These are phyloP conservation scores for Candida taoyuanica DNA, from an alignment of 805 yeast species.

Conservation along the genomic window DNA sequence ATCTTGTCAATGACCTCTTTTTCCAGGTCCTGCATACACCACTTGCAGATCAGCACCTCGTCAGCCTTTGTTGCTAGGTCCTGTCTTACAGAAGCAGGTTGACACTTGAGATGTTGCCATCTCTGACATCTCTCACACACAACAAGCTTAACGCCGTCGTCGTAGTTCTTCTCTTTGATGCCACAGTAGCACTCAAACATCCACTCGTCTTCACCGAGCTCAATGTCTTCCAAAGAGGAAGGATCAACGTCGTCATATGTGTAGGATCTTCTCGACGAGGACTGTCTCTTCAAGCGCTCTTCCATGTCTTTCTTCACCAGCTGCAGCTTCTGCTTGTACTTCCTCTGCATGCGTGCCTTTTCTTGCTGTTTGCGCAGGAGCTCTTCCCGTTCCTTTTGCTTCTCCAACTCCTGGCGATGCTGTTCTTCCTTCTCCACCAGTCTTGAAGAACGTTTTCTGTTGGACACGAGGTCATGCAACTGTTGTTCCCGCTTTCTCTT, in stretches of 20 bases:
- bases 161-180: constrained; percentile 30
- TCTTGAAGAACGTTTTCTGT: constrained; percentile 72
- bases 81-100: constrained; percentile 27
- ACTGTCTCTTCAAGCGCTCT: constrained; percentile 20
- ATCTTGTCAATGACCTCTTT: constrained; percentile 17
- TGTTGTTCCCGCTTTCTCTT: constrained; percentile 60
- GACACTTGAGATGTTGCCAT: constrained; percentile 37
- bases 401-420: constrained; percentile 31
- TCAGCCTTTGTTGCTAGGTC: constrained; percentile 23
- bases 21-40: constrained; percentile 28
- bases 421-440: constrained; percentile 67
- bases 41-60: constrained; percentile 26
- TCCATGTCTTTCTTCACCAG: constrained; percentile 23
- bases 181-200: constrained; percentile 36
- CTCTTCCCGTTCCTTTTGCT: constrained; percentile 37
- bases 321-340: constrained; percentile 20
- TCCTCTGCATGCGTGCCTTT: constrained; percentile 36
- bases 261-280: constrained; percentile 21
- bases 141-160: constrained; percentile 33
- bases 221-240: constrained; percentile 17
- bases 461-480: constrained; percentile 56
- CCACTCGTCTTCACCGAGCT: constrained; percentile 35
- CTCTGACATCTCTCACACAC: constrained; percentile 33
- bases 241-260: constrained; percentile 28
- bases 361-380: constrained; percentile 15